Evolutionary conservation across 345 rosid genomes (phyloP), one percentile per base, ranked within the genome.

Genomic region (Citrus inodora): DNA sequence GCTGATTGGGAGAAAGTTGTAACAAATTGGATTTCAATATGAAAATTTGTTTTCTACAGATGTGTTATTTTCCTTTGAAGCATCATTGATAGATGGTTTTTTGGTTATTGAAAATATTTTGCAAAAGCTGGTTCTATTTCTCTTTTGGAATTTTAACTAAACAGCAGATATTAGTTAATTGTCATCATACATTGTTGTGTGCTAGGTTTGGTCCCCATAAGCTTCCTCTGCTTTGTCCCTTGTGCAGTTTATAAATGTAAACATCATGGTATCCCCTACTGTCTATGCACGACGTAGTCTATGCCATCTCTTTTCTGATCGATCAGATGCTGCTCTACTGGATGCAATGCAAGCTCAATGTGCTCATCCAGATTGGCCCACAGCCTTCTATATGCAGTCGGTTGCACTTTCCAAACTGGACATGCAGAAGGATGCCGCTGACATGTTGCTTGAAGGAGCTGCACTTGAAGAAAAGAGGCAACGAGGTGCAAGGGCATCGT

Each of bases 341-440:
- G 99, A 96, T 58, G 99, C 97, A 9, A 96, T 96, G 99, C 99
- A 92, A 81, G 99, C 99, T 0, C 98, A 94, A 25, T 90, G 91
- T 37, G 94, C 88, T 46, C 83, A 85, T 78, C 95, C 97, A 3
- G 97, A 93, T 21, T 96, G 98, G 99, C 94, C 98, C 19, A 90
- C 95, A 0, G 97, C 98, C 24, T 96, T 96, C 89, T 94, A 92
- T 86, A 89, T 96, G 98, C 99, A 96, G 82, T 94, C 98, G 0
- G 99, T 92, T 22, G 99, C 99, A 10, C 92, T 96, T 56, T 94
- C 98, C 30, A 96, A 96, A 83, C 89, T 96, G 76, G 87, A 92
- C 90, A 96, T 96, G 99, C 90, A 90, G 85, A 92, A 90, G 40
- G 99, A 96, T 72, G 94, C 98, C 2, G 82, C 91, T 0, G 98